Conservation (phyloP, 306 rosid genomes). For the Gillenia trifoliata region DNA sequence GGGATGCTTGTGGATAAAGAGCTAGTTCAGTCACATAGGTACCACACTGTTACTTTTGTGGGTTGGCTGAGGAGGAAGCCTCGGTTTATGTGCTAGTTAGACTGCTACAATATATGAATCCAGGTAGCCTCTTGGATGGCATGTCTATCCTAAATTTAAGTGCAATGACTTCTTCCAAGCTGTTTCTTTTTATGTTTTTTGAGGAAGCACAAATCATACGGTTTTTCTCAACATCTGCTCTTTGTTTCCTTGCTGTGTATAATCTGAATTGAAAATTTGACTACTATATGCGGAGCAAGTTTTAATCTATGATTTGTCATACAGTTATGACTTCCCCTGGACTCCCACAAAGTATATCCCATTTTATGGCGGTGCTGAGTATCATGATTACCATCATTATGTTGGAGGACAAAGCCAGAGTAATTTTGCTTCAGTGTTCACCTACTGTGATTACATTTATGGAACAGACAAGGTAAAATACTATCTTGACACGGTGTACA, state of each 20-base stretch:
- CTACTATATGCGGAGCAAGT: conserved; percentile 6
- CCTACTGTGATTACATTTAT: conserved; percentile 93
- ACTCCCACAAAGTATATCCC: conserved; percentile 74
- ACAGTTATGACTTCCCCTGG: conserved; percentile 93
- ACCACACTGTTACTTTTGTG: background rate
- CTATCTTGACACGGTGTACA: conserved; percentile 11
- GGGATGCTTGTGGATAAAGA: background rate
- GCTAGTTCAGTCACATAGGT: background rate
- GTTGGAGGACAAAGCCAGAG: conserved; percentile 97
- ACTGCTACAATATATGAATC: background rate
- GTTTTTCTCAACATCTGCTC: background rate
- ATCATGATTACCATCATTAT: conserved; percentile 96
- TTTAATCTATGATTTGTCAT: conserved; percentile 1
- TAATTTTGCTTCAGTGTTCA: conserved; percentile 92
- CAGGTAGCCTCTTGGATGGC: background rate
- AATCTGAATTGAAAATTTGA: conserved; percentile 20
- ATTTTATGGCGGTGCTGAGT: conserved; percentile 89
- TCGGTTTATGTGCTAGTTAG: background rate
- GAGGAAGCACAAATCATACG: background rate
- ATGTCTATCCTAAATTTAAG: background rate
- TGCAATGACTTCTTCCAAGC: background rate
- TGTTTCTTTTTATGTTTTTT: background rate
- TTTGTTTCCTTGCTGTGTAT: background rate
- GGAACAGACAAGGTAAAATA: conserved; percentile 90
- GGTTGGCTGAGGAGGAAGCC: conserved; percentile 3